Conservation (phyloP, 768 basidiomycete species). For the Kwoniella mangroviensis region DNA sequence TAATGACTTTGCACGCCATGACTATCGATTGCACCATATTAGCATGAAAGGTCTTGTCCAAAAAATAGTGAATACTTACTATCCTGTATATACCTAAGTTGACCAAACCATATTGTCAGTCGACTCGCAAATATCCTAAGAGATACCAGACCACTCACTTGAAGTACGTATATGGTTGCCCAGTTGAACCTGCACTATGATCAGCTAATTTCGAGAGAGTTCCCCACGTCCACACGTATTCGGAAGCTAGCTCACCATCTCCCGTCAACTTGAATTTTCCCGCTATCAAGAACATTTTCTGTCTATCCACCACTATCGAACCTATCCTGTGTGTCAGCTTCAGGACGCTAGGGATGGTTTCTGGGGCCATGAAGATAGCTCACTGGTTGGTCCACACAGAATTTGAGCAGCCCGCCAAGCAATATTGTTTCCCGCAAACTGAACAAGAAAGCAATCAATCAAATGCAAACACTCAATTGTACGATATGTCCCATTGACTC, state of each 20-base stretch:
- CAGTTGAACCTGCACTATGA: conserved; percentile 72
- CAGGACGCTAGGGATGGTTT: too few species aligned
- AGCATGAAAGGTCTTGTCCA: too few species aligned
- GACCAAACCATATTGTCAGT: not conserved
- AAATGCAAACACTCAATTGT: too few species aligned
- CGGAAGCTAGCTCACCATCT: conserved; percentile 67
- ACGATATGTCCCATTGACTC: conserved; percentile 10
- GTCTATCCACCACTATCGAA: conserved; percentile 71
- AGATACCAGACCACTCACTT: conserved; percentile 34
- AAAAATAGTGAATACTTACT: too few species aligned
- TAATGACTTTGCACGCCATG: conserved; percentile 77
- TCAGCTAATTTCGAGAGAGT: conserved; percentile 7
- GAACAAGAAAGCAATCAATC: conserved; percentile 12
- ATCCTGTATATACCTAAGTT: conserved; percentile 74
- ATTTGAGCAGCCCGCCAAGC: conserved; percentile 68
- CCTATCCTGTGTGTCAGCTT: conserved; percentile 17
- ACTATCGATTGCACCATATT: conserved; percentile 20
- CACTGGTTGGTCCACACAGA: conserved; percentile 76
- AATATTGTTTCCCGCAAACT: conserved; percentile 77
- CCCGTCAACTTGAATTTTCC: conserved; percentile 91
- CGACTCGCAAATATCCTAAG: not conserved
- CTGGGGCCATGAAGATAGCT: not conserved
- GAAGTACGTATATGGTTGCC: conserved; percentile 85
- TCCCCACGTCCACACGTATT: conserved; percentile 2
- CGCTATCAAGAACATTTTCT: conserved; percentile 63